Conservation (phyloP, 1,284 basidiomycete species). For the Moesziomyces globuligerus region DNA sequence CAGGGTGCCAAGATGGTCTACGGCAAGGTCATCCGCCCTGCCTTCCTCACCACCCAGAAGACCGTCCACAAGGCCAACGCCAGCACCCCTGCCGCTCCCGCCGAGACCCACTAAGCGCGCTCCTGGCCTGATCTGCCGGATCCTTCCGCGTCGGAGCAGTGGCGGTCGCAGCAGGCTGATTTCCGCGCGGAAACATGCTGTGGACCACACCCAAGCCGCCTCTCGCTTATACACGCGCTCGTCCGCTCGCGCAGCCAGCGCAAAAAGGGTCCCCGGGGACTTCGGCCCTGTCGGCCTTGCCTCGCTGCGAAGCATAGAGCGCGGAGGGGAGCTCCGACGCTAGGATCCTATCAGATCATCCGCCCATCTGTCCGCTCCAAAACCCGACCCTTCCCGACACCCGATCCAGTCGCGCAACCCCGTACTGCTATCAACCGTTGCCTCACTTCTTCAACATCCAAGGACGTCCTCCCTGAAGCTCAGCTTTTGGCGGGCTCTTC, state of each 20-base stretch:
- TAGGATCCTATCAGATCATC: background rate
- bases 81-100: constrained; percentile 41
- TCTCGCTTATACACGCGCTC: no score
- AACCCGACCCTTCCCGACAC: background rate
- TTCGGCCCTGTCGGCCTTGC: no score
- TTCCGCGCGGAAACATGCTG: background rate
- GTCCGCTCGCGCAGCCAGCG: no score
- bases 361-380: background rate
- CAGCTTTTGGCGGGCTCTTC: background rate
- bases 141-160: background rate
- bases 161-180: background rate
- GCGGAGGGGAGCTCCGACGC: background rate
- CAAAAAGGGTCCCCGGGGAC: no score
- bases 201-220: no score
- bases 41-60: constrained; percentile 52
- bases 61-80: constrained; percentile 51
- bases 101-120: constrained; percentile 46
- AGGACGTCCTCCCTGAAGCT: background rate
- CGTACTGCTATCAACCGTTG: background rate
- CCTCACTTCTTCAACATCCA: background rate
- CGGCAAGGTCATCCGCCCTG: constrained; percentile 63
- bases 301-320: background rate
- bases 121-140: background rate
- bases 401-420: no score
- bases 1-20: constrained; percentile 68